These are phyloP conservation scores for Lolium multiflorum DNA, from an alignment of 176 grass and related monocot genomes.

Conservation along the genomic window DNA sequence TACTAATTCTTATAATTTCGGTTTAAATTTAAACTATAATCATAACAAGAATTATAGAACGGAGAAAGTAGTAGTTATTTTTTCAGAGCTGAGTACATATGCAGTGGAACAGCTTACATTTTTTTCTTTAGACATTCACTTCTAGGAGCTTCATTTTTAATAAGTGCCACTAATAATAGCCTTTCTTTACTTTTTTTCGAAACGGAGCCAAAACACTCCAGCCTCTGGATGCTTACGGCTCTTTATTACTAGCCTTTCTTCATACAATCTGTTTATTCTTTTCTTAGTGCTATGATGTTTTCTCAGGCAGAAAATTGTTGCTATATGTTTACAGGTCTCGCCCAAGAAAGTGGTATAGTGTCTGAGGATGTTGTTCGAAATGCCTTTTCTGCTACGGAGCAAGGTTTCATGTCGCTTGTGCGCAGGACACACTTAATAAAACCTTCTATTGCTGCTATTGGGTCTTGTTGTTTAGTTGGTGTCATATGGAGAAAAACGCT, in stretches of 20 bases:
- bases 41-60: no score
- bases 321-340: slow-evolving; percentile 55
- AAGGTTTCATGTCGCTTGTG: slow-evolving; percentile 87
- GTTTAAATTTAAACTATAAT: no score
- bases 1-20: no score
- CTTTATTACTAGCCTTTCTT: no score
- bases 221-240: no score
- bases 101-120: not conserved
- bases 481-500: slow-evolving; percentile 86
- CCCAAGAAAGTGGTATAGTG: slow-evolving; percentile 74
- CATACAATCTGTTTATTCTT: not conserved
- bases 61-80: not conserved
- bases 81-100: slow-evolving; percentile 29
- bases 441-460: slow-evolving; percentile 85
- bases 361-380: slow-evolving; percentile 86
- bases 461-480: slow-evolving; percentile 92
- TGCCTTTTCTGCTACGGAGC: slow-evolving; percentile 88
- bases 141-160: no score
- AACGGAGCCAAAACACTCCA: no score
- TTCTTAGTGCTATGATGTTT: not conserved
- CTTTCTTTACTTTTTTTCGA: no score
- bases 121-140: not conserved
- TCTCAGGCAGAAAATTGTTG: not conserved
- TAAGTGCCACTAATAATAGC: no score
- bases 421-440: slow-evolving; percentile 85